Evolutionary conservation across 495 filamentous ascomycete genomes (phyloP).

Genomic region (Astrocystis sublimbata): DNA sequence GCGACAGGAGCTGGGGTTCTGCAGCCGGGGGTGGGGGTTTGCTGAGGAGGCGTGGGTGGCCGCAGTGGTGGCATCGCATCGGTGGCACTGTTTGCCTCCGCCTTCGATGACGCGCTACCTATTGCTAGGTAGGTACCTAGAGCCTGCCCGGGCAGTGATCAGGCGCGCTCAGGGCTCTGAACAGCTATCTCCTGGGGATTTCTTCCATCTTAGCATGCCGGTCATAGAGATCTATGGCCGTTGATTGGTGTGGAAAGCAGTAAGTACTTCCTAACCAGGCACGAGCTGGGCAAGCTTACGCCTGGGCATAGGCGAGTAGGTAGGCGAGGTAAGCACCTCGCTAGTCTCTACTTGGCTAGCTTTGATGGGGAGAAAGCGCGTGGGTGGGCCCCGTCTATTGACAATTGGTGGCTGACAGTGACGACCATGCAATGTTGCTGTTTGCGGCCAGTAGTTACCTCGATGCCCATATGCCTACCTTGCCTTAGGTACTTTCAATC

Average conservation of each 20-base stretch:
- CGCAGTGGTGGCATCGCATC: neutral
- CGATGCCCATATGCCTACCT: neutral
- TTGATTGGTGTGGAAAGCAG: conserved; percentile 12
- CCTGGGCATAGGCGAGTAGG: no score
- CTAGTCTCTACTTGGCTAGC: no score
- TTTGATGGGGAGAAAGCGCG: neutral
- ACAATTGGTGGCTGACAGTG: conserved; percentile 7
- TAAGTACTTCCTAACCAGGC: neutral
- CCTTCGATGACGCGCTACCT: neutral
- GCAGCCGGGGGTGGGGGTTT: neutral
- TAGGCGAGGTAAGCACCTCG: neutral
- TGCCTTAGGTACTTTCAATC: no score
- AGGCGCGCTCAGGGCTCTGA: no score
- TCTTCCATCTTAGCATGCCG: no score
- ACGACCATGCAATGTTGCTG: neutral
- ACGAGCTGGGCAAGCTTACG: no score
- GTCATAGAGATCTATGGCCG: neutral
- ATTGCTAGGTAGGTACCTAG: neutral
- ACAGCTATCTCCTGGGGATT: no score
- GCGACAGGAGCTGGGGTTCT: no score
- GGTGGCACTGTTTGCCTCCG: neutral
- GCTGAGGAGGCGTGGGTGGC: conserved; percentile 1
- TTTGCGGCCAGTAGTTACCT: conserved; percentile 6
- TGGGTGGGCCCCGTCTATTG: neutral
- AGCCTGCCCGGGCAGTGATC: no score